phyloP scores from a whole-genome alignment of 495 filamentous ascomycete species.

The Pyrenula massariospora region DNA sequence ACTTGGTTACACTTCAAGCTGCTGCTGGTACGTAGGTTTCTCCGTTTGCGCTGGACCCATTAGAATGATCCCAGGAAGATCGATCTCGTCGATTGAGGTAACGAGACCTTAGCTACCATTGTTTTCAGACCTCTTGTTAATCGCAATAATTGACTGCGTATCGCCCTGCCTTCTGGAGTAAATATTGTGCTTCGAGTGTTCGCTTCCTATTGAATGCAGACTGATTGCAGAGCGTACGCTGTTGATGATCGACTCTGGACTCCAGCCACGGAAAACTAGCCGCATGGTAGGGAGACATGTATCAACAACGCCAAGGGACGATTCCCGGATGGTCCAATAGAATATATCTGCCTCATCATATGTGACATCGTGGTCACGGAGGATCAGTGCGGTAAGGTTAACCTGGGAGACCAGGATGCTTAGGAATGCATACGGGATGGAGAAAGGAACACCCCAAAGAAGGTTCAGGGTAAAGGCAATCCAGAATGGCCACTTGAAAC shows the following conservation, averaged over 20 bases:
- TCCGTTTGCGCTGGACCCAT: background rate
- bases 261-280: conserved; percentile 4
- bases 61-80: background rate
- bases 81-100: background rate
- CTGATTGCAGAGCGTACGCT: background rate
- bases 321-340: conserved; percentile 22
- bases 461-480: background rate
- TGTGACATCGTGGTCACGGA: conserved; percentile 14
- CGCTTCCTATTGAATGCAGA: background rate
- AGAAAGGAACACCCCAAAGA: background rate
- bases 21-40: background rate
- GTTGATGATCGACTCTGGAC: background rate
- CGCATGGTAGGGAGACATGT: conserved; percentile 22
- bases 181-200: background rate
- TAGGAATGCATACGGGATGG: background rate
- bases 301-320: conserved; percentile 18
- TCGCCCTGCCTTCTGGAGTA: background rate
- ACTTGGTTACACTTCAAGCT: background rate
- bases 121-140: background rate
- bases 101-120: background rate
- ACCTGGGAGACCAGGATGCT: background rate
- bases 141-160: background rate
- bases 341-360: conserved; percentile 8
- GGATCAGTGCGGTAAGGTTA: conserved; percentile 2
- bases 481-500: background rate